A percentile compares a stretch with the other conserved stretches of the same genome.
Conservation (phyloP, 2,329 filamentous ascomycete genomes). For the Neofusicoccum sp. region DNA sequence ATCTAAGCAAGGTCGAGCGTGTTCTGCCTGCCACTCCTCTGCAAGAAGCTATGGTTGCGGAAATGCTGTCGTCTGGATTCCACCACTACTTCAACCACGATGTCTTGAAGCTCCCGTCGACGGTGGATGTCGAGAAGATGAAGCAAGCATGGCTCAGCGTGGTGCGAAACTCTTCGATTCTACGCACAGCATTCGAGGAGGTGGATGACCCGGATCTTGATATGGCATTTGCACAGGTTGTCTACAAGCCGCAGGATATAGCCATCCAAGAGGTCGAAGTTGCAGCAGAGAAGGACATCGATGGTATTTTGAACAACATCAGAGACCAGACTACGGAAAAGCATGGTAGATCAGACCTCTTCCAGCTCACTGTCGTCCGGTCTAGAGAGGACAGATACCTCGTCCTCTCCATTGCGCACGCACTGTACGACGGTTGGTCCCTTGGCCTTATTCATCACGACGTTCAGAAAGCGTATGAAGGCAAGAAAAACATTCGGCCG, state of each 20-base stretch:
- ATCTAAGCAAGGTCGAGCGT: constrained; percentile 50
- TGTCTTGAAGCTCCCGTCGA: constrained; percentile 59
- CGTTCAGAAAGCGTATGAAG: constrained; percentile 63
- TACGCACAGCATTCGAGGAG: constrained; percentile 71
- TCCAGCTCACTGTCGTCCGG: constrained; percentile 40
- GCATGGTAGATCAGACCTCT: constrained; percentile 24
- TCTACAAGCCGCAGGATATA: constrained; percentile 38
- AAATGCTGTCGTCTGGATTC: constrained; percentile 75
- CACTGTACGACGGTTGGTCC: constrained; percentile 88
- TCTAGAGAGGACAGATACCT: constrained; percentile 41
- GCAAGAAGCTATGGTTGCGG: constrained; percentile 81
- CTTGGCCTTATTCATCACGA: constrained; percentile 71
- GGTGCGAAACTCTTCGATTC: constrained; percentile 62
- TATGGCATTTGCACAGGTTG: constrained; percentile 56
- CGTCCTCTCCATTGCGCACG: constrained; percentile 76
- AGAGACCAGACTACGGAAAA: constrained; percentile 33
- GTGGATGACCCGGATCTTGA: constrained; percentile 61
- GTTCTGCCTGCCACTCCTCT: constrained; percentile 76
- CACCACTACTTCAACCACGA: constrained; percentile 84
- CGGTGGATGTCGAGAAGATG: constrained; percentile 58
- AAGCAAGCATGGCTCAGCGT: constrained; percentile 62
- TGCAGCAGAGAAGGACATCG: constrained; percentile 28
- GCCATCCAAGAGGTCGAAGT: constrained; percentile 34
- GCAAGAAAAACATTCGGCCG: constrained; percentile 42
- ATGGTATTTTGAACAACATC: constrained; percentile 31